A percentile compares a stretch with the other conserved stretches of the same genome.
Conservation (phyloP, 805 yeast genomes). For the Candida sithepensis region DNA sequence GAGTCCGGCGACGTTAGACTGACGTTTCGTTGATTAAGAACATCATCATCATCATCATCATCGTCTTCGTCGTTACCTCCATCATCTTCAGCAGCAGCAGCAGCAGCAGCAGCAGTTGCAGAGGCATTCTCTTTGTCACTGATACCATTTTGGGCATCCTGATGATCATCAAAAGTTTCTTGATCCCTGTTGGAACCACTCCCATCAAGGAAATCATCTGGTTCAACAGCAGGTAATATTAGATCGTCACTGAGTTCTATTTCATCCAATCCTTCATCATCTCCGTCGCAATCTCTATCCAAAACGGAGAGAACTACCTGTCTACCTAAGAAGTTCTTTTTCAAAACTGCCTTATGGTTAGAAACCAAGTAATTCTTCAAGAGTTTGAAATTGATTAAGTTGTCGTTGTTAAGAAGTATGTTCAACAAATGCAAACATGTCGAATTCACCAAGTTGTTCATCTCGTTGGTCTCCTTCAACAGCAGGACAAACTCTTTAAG, state of each 20-base stretch:
- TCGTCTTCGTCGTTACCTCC: conserved; percentile 17
- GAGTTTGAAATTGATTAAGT: conserved; percentile 16
- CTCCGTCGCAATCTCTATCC: background rate
- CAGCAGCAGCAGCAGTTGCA: too few relatives aligned
- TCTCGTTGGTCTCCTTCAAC: conserved; percentile 43
- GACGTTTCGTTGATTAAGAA: conserved; percentile 17
- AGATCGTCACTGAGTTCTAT: background rate
- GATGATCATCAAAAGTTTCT: background rate
- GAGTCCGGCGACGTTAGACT: conserved; percentile 19
- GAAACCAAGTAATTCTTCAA: conserved; percentile 20
- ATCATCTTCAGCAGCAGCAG: background rate
- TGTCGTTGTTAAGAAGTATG: conserved; percentile 18
- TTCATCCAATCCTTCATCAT: conserved; percentile 14
- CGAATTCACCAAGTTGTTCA: conserved; percentile 68
- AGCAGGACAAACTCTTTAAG: conserved; percentile 46
- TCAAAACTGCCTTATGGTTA: conserved; percentile 13
- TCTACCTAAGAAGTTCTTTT: conserved; percentile 19
- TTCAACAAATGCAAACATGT: conserved; percentile 60
- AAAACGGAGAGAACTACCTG: conserved; percentile 9
- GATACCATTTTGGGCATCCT: background rate
- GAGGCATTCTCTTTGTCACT: conserved; percentile 1
- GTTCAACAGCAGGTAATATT: background rate
- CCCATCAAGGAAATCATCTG: background rate
- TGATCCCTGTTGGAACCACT: background rate
- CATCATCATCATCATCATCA: conserved; percentile 33